Percentiles rank a stretch among this genome's conserved stretches.
These are phyloP conservation scores for Plectosphaerella plurivora DNA, from an alignment of 2,329 filamentous ascomycete species.

Conservation along the genomic window DNA sequence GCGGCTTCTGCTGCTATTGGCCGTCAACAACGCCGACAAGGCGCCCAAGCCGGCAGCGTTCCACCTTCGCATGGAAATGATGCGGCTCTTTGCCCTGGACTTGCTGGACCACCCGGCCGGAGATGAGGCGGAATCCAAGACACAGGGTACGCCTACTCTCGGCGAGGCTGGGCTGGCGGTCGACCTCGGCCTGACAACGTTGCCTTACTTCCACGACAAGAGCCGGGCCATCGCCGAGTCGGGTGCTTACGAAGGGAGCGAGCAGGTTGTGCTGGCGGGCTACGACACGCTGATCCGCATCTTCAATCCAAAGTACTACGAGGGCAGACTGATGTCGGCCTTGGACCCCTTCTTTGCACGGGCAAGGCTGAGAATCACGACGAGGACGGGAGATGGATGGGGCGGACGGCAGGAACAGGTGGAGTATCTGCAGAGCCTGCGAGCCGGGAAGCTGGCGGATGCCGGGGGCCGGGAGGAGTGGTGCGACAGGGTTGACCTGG, in stretches of 20 bases:
- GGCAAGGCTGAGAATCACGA: conserved; percentile 59
- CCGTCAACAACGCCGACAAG: conserved; percentile 64
- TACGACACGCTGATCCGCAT: conserved; percentile 74
- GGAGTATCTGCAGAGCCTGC: conserved; percentile 47
- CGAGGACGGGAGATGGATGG: conserved; percentile 58
- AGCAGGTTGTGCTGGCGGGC: conserved; percentile 67
- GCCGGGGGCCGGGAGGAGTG: conserved; percentile 55
- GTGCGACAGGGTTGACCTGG: conserved; percentile 56
- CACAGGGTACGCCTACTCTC: neutral
- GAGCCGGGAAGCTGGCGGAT: conserved; percentile 38
- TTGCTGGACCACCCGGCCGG: conserved; percentile 22
- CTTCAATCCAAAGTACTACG: conserved; percentile 69
- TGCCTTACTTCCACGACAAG: conserved; percentile 73
- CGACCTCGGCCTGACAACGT: conserved; percentile 67
- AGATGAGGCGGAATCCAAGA: neutral
- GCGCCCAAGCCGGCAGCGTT: conserved; percentile 64
- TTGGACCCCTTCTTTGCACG: conserved; percentile 60
- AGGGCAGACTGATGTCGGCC: conserved; percentile 39
- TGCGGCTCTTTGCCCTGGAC: conserved; percentile 63
- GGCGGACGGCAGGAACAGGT: conserved; percentile 51
- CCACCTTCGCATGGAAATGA: conserved; percentile 63
- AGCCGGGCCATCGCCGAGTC: conserved; percentile 49
- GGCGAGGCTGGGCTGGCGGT: conserved; percentile 25
- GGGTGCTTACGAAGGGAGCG: conserved; percentile 34
- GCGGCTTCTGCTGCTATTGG: conserved; percentile 54